A percentile compares a stretch with the other conserved stretches of the same genome.
These are phyloP conservation scores for Thuidium tamariscinum DNA, from an alignment of 225 moss, liverwort and hornwort genomes.

Conservation along the genomic window DNA sequence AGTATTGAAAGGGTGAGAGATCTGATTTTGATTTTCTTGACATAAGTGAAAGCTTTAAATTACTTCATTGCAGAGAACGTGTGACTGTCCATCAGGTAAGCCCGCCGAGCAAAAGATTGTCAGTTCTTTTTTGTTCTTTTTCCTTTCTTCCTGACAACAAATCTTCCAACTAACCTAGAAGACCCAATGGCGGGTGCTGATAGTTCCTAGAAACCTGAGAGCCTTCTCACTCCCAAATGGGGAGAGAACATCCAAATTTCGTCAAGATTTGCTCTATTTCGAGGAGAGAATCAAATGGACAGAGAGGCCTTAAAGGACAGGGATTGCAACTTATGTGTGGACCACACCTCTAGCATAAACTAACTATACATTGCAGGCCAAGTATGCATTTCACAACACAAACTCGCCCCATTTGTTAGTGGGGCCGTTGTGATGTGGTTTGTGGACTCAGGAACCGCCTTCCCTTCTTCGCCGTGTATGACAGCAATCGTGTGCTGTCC, in stretches of 20 bases:
- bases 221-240: background rate
- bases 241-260: background rate
- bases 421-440: background rate
- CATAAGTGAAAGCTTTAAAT: too few species aligned
- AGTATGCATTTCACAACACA: background rate
- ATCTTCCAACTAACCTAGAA: background rate
- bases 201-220: background rate
- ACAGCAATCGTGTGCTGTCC: background rate
- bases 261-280: background rate
- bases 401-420: background rate
- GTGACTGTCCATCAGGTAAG: background rate
- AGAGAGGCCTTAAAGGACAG: background rate
- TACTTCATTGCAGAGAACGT: background rate
- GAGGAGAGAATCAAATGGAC: background rate
- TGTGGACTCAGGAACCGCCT: background rate
- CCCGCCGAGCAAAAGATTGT: background rate
- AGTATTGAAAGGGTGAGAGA: background rate
- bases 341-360: background rate
- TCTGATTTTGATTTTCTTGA: too few species aligned
- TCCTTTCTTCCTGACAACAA: background rate
- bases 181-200: background rate
- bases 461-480: background rate
- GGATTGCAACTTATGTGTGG: background rate
- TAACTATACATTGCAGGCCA: background rate
- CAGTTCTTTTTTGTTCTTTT: accelerated